Evolutionary conservation across 306 rosid species (phyloP), one percentile per base, ranked within the genome.

Genomic region (Sphenostylis stenocarpa): DNA sequence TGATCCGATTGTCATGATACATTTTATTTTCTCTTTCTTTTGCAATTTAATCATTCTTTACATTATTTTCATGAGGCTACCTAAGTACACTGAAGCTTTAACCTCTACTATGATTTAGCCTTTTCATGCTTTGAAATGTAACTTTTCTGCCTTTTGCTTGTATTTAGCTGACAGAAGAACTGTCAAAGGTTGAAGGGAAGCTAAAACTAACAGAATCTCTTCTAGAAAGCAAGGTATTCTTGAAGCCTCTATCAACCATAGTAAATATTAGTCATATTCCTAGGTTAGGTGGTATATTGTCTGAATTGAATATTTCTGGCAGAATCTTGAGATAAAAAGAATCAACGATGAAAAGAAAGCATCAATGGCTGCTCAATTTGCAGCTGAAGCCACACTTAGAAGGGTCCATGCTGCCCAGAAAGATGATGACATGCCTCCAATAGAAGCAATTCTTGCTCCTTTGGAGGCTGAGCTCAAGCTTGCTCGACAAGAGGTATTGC

Each of bases 371-470:
- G 98, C 97, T 64, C 98, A 94, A 80, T 94, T 91, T 79, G 98
- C 96, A 5, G 98, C 97, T 62, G 98, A 94, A 90, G 98, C 98
- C 75, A 91, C 97, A 36, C 89, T 94, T 76, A 86, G 97, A 63
- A 92, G 98, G 88, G 97, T 94, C 55, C 97, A 94, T 82, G 97
- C 97, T 79, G 98, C 96, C 67, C 97, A 94, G 38, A 94, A 94
- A 87, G 98, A 94, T 80, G 98, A 94, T 76, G 98, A 94, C 81
- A 94, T 94, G 98, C 98, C 97, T 77, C 98, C 98, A 33, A 92
- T 94, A 19, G 97, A 94, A 80, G 97, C 97, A 67, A 94, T 94
- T 85, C 93, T 94, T 52, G 96, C 98, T 52, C 98, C 97, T 78
- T 80, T 91, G 85, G 97, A 91, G 87, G 98, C 98, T 71, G 97